phyloP scores from a whole-genome alignment of 805 yeast species.

The Grigorovia transvaalensis region DNA sequence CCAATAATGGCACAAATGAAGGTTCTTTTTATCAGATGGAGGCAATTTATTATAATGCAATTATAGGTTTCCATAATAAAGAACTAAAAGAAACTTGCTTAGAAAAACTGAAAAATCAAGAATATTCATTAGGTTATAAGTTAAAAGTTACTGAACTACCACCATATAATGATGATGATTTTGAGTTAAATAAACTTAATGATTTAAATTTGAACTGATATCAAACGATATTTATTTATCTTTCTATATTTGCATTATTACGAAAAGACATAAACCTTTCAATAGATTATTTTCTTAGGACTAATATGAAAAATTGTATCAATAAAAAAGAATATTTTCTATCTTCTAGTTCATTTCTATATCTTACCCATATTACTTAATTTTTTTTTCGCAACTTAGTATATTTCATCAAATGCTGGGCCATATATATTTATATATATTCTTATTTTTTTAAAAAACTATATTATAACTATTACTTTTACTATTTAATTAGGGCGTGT shows the following conservation, averaged over 20 bases:
- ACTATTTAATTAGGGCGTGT: background rate
- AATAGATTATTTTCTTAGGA: background rate
- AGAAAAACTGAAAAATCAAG: slow-evolving; percentile 20
- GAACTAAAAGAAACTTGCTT: slow-evolving; percentile 20
- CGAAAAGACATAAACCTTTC: background rate
- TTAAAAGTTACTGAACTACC: slow-evolving; percentile 17
- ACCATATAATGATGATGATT: slow-evolving; percentile 14
- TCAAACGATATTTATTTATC: background rate
- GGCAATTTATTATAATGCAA: slow-evolving; percentile 25
- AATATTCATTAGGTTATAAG: slow-evolving; percentile 22
- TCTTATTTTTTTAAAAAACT: background rate
- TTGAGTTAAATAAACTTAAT: background rate
- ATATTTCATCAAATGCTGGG: background rate
- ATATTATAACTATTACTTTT: no score
- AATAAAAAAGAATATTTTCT: background rate
- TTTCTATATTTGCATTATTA: background rate
- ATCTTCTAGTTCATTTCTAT: background rate
- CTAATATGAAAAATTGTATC: background rate
- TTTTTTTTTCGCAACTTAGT: background rate
- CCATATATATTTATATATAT: background rate
- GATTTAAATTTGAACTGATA: background rate
- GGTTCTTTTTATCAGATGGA: slow-evolving; percentile 8
- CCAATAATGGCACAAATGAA: slow-evolving; percentile 6
- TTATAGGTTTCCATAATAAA: slow-evolving; percentile 26
- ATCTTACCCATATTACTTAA: background rate